These are phyloP conservation scores for Trametes elegans DNA, from an alignment of 768 basidiomycete species.

Conservation along the genomic window DNA sequence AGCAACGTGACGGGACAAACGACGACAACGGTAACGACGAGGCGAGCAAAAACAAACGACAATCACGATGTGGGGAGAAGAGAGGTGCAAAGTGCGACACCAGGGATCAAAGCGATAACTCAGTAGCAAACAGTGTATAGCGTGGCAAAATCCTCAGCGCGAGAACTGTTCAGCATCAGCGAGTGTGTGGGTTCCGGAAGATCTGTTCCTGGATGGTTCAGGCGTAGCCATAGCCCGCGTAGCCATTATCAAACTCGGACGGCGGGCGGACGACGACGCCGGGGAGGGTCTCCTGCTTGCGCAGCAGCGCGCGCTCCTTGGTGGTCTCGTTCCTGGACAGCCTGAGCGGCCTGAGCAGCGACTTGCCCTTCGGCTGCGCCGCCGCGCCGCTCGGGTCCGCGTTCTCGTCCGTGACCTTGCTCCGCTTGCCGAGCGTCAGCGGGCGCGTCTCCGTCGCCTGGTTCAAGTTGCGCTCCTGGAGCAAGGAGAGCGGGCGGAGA, in stretches of 20 bases:
- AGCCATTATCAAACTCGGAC: slow-evolving; percentile 46
- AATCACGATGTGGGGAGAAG: not conserved
- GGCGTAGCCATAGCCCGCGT: slow-evolving; percentile 44
- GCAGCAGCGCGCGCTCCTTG: slow-evolving; percentile 56
- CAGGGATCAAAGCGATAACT: slow-evolving; percentile 18
- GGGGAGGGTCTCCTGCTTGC: slow-evolving; percentile 55
- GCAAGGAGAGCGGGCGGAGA: slow-evolving; percentile 60
- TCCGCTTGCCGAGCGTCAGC: slow-evolving; percentile 55
- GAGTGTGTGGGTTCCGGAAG: not conserved
- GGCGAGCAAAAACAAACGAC: slow-evolving; percentile 6
- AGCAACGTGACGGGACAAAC: slow-evolving; percentile 6
- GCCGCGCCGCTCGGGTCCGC: slow-evolving; percentile 26
- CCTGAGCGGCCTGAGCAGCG: slow-evolving; percentile 56
- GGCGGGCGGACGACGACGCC: slow-evolving; percentile 62
- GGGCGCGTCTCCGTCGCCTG: slow-evolving; percentile 45
- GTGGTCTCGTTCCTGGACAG: slow-evolving; percentile 63
- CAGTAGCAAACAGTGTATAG: slow-evolving; percentile 17
- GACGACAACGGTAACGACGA: not conserved
- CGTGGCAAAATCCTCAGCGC: slow-evolving; percentile 12
- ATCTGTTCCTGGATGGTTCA: not conserved
- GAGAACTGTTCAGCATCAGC: slow-evolving; percentile 9
- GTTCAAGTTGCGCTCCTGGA: slow-evolving; percentile 56
- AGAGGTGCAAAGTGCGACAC: not conserved
- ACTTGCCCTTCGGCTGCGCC: slow-evolving; percentile 41
- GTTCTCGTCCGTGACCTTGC: slow-evolving; percentile 26